phyloP scores from a whole-genome alignment of 2,329 filamentous ascomycete genomes.

The Aureobasidium sp. region DNA sequence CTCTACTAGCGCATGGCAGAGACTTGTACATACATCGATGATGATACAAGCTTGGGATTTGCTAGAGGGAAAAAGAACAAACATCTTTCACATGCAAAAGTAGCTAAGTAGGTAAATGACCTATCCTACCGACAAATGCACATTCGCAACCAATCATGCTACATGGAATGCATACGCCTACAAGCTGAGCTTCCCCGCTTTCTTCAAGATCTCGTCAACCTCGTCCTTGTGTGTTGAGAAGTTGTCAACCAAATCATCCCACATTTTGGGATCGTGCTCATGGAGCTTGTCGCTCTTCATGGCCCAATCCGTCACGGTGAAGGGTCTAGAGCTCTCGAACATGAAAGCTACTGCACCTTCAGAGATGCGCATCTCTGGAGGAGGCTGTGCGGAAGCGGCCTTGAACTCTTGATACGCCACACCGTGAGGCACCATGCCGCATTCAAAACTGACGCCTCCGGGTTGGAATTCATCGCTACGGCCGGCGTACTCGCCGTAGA shows the following conservation, averaged over 20 bases:
- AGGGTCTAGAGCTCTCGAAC: constrained; percentile 25
- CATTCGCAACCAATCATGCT: not conserved
- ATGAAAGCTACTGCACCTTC: constrained; percentile 36
- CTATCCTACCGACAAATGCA: not conserved
- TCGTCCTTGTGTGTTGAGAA: constrained; percentile 29
- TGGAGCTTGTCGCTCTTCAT: constrained; percentile 30
- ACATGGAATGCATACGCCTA: not conserved
- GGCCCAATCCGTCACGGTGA: constrained; percentile 14
- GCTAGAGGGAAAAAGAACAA: not conserved
- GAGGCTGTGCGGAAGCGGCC: constrained; percentile 40
- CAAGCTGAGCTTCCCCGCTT: constrained; percentile 13
- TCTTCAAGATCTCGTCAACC: constrained; percentile 20
- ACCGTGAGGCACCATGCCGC: constrained; percentile 29
- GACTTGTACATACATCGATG: not conserved
- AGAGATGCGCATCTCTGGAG: constrained; percentile 38
- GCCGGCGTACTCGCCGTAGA: constrained; percentile 29
- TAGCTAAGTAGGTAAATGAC: not conserved
- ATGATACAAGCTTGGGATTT: not conserved
- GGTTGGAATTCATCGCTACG: constrained; percentile 36
- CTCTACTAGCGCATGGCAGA: not conserved
- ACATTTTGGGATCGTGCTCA: constrained; percentile 25
- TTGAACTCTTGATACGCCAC: constrained; percentile 38
- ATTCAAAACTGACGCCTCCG: constrained; percentile 29
- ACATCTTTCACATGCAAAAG: constrained; percentile 11
- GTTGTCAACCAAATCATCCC: constrained; percentile 30